Evolutionary conservation across 768 basidiomycete genomes (phyloP), one percentile per base, ranked within the genome.

Genomic region (Macrolepiota fuliginosa): DNA sequence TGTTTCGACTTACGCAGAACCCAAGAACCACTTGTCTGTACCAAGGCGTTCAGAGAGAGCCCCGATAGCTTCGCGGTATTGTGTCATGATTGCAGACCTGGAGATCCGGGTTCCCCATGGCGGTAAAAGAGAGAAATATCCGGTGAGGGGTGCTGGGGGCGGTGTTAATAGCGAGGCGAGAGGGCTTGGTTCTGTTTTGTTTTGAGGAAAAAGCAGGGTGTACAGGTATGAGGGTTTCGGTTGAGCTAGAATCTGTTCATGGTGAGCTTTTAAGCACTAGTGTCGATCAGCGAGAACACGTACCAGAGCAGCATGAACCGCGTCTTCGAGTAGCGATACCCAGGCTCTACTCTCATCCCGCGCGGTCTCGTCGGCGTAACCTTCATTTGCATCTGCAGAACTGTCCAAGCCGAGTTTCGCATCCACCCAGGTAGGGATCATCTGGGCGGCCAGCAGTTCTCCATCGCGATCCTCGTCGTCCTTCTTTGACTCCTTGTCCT

Each of bases 321-420:
- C 76, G 37, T 87, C 86, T 71, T 94, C 90, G 42, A 94, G 82
- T 35, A 94, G 79, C 1, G 90, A 77, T 25, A 92, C 82, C 92
- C 92, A 94, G 1, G 92, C 92, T 46, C 85, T 81, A 66, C 90
- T 90, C 71, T 94, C 92, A 66, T 91, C 86, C 53, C 81, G 78
- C 24, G 88, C 77, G 19, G 74, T 72, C 51, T 81, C 76, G 64
- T 89, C 80, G 37, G 71, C 79, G 70, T 91, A 93, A 11, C 91
- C 92, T 69, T 92, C 89, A 35, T 90, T 73, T 4, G 77, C 71
- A 58, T 79, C 76, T 12, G 69, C 68, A 29, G 74, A 73, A 62
- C 70, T 71, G 57, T 73, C 67, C 17, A 72, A 66, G n/a, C 75
- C 78, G 2, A 85, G 74, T 45, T 71, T 79, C 19, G 75, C 74